Conservation (phyloP, 208 protist species). For the Acanthamoeba sp. region DNA sequence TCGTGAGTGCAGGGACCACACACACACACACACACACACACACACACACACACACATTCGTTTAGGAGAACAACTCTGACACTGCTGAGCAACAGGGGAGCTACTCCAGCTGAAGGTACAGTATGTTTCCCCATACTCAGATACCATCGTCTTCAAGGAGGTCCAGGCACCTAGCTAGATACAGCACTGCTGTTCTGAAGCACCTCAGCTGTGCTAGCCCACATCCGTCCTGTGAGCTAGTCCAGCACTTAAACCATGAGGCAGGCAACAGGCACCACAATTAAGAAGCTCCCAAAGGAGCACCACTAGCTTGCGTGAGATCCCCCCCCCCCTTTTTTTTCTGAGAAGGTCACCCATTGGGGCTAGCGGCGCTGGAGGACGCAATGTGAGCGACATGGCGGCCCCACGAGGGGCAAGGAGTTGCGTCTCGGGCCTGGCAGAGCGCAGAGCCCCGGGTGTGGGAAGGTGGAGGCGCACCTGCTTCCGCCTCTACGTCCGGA, state of each 20-base stretch:
- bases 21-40: no score
- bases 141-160: neutral
- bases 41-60: neutral
- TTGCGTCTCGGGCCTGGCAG: no score
- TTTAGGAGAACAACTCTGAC: neutral
- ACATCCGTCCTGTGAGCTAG: no score
- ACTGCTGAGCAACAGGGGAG: neutral
- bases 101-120: neutral
- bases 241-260: no score
- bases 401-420: neutral
- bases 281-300: no score
- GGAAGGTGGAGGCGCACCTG: neutral
- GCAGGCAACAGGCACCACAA: no score
- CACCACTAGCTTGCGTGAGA: no score
- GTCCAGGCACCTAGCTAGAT: neutral
- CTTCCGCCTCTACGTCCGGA: neutral
- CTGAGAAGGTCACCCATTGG: no score
- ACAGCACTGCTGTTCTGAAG: no score
- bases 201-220: no score
- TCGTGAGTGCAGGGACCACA: no score
- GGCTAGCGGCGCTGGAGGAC: neutral
- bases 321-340: no score
- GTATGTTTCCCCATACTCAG: neutral
- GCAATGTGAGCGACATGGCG: neutral
- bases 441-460: neutral